A percentile compares a stretch with the other conserved stretches of the same genome.
Conservation (phyloP, 345 rosid genomes). For the Populus euphratica region DNA sequence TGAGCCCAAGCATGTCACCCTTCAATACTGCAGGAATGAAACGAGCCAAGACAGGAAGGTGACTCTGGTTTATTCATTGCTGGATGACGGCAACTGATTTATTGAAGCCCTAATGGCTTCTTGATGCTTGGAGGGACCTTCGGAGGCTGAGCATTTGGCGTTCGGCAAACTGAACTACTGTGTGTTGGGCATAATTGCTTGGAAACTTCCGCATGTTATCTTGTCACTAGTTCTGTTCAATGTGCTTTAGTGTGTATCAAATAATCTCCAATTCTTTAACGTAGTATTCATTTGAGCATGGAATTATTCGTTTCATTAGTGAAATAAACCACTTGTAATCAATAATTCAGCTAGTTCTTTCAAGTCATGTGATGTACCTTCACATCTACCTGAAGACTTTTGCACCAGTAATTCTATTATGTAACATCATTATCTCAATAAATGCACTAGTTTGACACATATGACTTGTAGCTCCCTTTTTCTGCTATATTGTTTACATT, state of each 20-base stretch:
- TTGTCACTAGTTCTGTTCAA: slow-evolving; percentile 16
- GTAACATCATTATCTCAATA: not conserved
- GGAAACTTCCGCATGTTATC: slow-evolving; percentile 14
- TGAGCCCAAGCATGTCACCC: slow-evolving; percentile 91
- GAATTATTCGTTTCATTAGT: slow-evolving; percentile 21
- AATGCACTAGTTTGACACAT: not conserved
- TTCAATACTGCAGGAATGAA: slow-evolving; percentile 71
- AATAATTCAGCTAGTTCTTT: slow-evolving; percentile 10
- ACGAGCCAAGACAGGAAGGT: slow-evolving; percentile 88
- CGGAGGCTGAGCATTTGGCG: not conserved
- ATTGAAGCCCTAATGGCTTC: slow-evolving; percentile 11
- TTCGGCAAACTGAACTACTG: slow-evolving; percentile 13
- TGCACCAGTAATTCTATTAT: not conserved
- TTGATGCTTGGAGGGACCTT: not conserved
- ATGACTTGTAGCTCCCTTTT: not conserved
- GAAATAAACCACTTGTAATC: slow-evolving; percentile 10
- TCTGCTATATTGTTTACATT: not conserved
- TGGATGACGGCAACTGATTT: slow-evolving; percentile 18
- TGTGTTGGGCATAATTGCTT: not conserved
- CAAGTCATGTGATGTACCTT: not conserved
- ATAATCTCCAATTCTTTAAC: slow-evolving; percentile 20
- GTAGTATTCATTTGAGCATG: slow-evolving; percentile 23
- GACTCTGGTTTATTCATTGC: slow-evolving; percentile 12
- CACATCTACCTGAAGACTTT: not conserved
- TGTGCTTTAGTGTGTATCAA: slow-evolving; percentile 7